Conservation (phyloP, 441 rosid species). For the Isatis lusitanica region DNA sequence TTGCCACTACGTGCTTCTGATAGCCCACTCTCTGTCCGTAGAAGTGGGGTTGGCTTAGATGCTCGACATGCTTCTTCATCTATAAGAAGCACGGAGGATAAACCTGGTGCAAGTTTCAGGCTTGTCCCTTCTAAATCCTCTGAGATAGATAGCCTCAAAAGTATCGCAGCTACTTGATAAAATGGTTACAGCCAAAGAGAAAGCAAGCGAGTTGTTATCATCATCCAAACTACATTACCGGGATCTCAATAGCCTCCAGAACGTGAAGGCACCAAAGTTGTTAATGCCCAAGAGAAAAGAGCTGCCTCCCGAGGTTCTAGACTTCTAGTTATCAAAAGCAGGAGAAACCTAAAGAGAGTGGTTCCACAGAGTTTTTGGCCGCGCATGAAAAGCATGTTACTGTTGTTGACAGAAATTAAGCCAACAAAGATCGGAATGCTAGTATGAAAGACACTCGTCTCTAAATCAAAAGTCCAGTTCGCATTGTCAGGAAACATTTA, state of each 20-base stretch:
- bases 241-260: constrained; percentile 76
- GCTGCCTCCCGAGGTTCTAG: no score
- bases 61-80: neutral
- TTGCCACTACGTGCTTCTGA: constrained; percentile 48
- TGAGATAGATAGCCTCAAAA: constrained; percentile 65
- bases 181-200: constrained; percentile 67
- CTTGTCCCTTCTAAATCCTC: constrained; percentile 73
- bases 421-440: no score
- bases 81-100: constrained; percentile 38
- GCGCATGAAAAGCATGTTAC: constrained; percentile 32
- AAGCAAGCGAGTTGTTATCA: constrained; percentile 68
- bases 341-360: constrained; percentile 48
- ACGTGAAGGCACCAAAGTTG: constrained; percentile 58
- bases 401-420: no score
- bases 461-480: neutral
- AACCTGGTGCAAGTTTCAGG: constrained; percentile 46
- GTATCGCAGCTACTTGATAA: constrained; percentile 72
- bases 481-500: neutral
- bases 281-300: constrained; percentile 41
- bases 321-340: constrained; percentile 43
- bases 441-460: no score
- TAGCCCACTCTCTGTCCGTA: constrained; percentile 35
- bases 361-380: constrained; percentile 35
- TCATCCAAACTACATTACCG: constrained; percentile 70
- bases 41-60: constrained; percentile 30